Conservation (phyloP, 1,139 yeast species). For the Pichia sp. region DNA sequence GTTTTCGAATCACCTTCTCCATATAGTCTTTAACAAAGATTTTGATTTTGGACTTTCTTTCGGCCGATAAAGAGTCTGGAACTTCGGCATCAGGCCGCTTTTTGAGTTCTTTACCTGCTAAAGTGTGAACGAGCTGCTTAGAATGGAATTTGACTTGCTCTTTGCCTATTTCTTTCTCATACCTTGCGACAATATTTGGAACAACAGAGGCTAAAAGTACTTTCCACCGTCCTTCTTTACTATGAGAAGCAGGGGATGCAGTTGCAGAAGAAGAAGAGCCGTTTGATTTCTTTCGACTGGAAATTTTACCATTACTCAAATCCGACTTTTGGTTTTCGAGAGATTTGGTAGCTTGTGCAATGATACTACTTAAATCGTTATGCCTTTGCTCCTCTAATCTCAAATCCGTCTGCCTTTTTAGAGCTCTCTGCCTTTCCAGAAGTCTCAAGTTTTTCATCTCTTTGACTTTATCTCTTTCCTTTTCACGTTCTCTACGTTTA, state of each 20-base stretch:
- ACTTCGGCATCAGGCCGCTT: conserved; percentile 29
- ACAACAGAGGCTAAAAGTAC: conserved; percentile 62
- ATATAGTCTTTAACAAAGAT: conserved; percentile 57
- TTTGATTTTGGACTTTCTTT: conserved; percentile 62
- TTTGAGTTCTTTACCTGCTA: conserved; percentile 59
- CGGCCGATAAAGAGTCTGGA: conserved; percentile 51
- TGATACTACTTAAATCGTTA: conserved; percentile 20
- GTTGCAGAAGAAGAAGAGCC: no score
- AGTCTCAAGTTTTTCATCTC: conserved; percentile 11
- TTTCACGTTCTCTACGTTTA: conserved; percentile 20
- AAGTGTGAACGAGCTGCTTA: conserved; percentile 57
- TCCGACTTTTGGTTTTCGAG: no score
- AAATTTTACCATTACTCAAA: no score
- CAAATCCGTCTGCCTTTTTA: conserved; percentile 17
- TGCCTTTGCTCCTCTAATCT: conserved; percentile 17
- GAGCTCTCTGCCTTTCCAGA: conserved; percentile 19
- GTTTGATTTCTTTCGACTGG: no score
- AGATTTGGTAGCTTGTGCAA: conserved; percentile 6
- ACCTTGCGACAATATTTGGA: conserved; percentile 69
- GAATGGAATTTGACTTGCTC: conserved; percentile 74
- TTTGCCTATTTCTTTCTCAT: conserved; percentile 58
- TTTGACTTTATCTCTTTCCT: conserved; percentile 19
- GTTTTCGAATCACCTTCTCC: conserved; percentile 61
- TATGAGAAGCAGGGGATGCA: no score
- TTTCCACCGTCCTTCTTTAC: conserved; percentile 39